phyloP scores from a whole-genome alignment of 2,329 filamentous ascomycete species.

The Cercospora nicotianae region DNA sequence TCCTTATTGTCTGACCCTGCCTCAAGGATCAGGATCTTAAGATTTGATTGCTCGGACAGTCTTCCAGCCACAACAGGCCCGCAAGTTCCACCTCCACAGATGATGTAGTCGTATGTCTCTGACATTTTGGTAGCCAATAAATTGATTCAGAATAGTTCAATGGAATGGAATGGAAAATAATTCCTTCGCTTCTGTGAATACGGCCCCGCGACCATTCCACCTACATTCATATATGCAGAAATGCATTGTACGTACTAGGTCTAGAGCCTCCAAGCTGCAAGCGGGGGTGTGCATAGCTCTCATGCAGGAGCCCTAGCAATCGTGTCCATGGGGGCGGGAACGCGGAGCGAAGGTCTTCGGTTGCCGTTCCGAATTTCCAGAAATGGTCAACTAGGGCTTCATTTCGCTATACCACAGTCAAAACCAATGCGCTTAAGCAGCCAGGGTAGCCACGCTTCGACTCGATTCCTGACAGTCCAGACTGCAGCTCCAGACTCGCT shows the following conservation, averaged over 20 bases:
- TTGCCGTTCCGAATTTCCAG: slow-evolving; percentile 15
- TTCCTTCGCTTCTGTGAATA: background rate
- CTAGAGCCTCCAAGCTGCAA: slow-evolving; percentile 5
- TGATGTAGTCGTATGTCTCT: slow-evolving; percentile 31
- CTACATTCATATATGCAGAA: background rate
- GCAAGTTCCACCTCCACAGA: slow-evolving; percentile 33
- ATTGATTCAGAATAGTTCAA: background rate
- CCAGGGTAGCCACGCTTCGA: background rate
- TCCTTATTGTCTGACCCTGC: slow-evolving; percentile 37
- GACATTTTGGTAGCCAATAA: slow-evolving; percentile 19
- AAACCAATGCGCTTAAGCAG: background rate
- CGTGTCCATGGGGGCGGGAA: slow-evolving; percentile 1
- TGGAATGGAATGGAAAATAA: background rate
- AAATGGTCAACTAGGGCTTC: background rate
- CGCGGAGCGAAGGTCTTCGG: slow-evolving; percentile 6
- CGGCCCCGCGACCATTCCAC: background rate
- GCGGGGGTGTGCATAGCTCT: slow-evolving; percentile 7
- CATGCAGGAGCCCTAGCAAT: background rate
- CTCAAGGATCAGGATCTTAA: slow-evolving; percentile 32
- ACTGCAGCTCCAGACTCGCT: background rate
- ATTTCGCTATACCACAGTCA: background rate
- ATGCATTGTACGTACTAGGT: slow-evolving; percentile 2
- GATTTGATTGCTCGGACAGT: slow-evolving; percentile 31
- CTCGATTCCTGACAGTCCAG: background rate
- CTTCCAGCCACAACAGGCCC: slow-evolving; percentile 31